Evolutionary conservation across 139 green algal genomes (phyloP), one percentile per base, ranked within the genome.

Genomic region (Chlorella sorokiniana): DNA sequence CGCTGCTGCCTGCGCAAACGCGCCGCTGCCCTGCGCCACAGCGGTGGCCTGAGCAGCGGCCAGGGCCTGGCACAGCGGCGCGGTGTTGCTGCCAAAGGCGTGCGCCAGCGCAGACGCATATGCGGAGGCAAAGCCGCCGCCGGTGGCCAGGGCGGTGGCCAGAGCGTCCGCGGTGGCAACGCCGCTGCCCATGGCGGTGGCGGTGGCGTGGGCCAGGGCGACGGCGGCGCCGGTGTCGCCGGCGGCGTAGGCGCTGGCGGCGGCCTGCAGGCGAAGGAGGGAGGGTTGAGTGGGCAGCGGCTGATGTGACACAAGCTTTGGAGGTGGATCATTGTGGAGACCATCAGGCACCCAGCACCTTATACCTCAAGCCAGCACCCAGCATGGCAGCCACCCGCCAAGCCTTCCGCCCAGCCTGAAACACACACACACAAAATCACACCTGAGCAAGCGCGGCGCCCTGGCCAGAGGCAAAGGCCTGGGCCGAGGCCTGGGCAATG

Each of bases 61-160:
- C 18, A 51, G 38, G 5, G 67, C 67, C 51, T n/a, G 5, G 67
- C 38, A 51, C 18, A 48, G 67, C 40, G 37, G 67, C 20, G 38
- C 67, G 22, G 40, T 18, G 38, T 51, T 51, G 37, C 31, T 31
- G 40, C 27, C 3, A 18, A 51, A 54, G 67, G 38, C 37, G 18
- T 48, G 38, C 51, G 67, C 67, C 67, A 73, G 37, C 7, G 67
- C 67, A 4, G 16, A 11, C 37, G 31, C 37, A 20, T 54, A 48
- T 2, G 67, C 67, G 38, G 23, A 31, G 22, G 67, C 67, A 73
- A 73, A 73, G 67, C 38, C 67, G 67, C 67, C 67, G 22, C 67
- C 67, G 6, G 37, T 48, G 67, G 38, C 16, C 67, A 48, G 67
- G 27, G 67, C 67, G 38, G 67, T 51, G 40, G 67, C 67, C 67